Evolutionary conservation across 2,329 filamentous ascomycete genomes (phyloP), one percentile per base, ranked within the genome.

Genomic region (Colletotrichum sublineola): DNA sequence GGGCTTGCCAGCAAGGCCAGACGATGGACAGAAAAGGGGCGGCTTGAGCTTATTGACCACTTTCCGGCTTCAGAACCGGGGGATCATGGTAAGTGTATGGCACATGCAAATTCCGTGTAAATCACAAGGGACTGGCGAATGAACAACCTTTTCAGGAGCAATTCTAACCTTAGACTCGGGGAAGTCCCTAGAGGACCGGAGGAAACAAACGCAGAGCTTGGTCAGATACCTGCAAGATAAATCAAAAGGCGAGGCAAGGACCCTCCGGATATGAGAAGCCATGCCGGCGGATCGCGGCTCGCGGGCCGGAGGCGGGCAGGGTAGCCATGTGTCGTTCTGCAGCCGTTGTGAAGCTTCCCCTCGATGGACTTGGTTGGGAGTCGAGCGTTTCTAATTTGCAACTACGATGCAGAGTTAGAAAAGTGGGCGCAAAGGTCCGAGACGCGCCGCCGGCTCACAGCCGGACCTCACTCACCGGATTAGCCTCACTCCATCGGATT

Each of bases 381-480:
- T 14, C 15, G 14, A 40, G 29, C 24, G 50, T 12, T 63, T 33
- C 7, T 5, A n/a, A 55, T 24, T 42, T n/a, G 36, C 14, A 24
- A 52, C 60, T 46, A 31, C 14, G 38, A 20, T 29, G 15, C 29
- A 56, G 38, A 64, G 62, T 36, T 56, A 42, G 38, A 64, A 64
- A 64, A 64, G 38, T 36, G 50, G 62, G 18, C 20, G 18, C 42
- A 15, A 56, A 15, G 48, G 38, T 64, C 62, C 50, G 62, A 56
- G 50, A 14, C 61, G 33, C 44, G 29, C 9, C 29, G 15, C 29
- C 31, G 50, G 50, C 15, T 55, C 52, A 12, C 24, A 24, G 24
- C 24, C 24, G 24, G 24, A 24, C 24, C 24, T 24, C 24, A 24
- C 24, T 24, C 24, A 24, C 24, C 24, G 24, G 24, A 24, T 24